Conservation (phyloP, 2,329 filamentous ascomycete genomes). For the Hymenoscyphus scutula region DNA sequence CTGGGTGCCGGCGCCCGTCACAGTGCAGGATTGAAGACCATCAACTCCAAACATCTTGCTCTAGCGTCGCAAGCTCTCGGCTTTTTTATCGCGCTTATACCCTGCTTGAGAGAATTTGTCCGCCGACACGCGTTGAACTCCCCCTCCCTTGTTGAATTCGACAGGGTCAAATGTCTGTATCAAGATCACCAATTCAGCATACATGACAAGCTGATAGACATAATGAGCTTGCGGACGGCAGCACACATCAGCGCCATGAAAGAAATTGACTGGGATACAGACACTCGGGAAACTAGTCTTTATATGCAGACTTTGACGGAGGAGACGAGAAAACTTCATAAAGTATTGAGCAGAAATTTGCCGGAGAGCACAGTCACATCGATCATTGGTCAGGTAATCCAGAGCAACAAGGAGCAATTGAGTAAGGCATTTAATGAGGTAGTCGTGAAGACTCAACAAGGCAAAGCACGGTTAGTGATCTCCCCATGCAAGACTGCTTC, state of each 20-base stretch:
- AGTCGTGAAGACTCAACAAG: too few species aligned
- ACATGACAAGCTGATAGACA: constrained; percentile 71
- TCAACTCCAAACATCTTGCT: constrained; percentile 91
- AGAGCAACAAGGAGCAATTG: too few species aligned
- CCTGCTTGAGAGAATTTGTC: constrained; percentile 87
- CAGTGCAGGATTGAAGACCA: constrained; percentile 88
- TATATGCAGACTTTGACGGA: too few species aligned
- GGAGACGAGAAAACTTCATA: too few species aligned
- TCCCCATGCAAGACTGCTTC: too few species aligned
- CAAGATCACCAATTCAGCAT: constrained; percentile 71
- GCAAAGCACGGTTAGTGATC: too few species aligned
- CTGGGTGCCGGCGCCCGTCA: constrained; percentile 76
- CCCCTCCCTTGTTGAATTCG: constrained; percentile 43
- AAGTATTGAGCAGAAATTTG: too few species aligned
- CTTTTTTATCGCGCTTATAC: constrained; percentile 82
- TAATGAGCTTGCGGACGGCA: constrained; percentile 47
- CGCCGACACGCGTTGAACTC: constrained; percentile 63
- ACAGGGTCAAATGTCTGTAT: constrained; percentile 29
- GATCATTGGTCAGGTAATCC: too few species aligned
- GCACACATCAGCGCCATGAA: not conserved
- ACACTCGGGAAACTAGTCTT: too few species aligned
- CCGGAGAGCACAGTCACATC: too few species aligned
- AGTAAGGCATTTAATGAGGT: too few species aligned
- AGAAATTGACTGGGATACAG: too few species aligned
- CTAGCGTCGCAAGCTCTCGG: constrained; percentile 84